A percentile compares a stretch with the other conserved stretches of the same genome.
Evolutionary conservation across 2,329 filamentous ascomycete species (phyloP).

Genomic region (Tolypocladium pustulatum): DNA sequence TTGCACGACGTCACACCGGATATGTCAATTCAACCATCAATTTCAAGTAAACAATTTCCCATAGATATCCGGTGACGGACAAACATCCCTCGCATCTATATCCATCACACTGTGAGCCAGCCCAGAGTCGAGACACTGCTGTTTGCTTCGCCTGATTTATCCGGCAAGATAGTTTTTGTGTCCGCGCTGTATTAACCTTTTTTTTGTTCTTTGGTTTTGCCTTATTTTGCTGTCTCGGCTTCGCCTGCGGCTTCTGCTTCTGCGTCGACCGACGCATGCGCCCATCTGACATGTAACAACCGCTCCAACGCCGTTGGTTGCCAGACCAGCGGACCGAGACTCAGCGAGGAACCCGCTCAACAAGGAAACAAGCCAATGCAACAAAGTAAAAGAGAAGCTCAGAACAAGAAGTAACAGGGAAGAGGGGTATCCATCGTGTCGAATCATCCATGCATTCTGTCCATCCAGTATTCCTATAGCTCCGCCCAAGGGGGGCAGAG

Average conservation of each 20-base stretch:
- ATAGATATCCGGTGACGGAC: slow-evolving; percentile 29
- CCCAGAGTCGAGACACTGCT: slow-evolving; percentile 12
- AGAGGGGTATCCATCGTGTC: slow-evolving; percentile 33
- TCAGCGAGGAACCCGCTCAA: slow-evolving; percentile 5
- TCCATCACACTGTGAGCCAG: slow-evolving; percentile 17
- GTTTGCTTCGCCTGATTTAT: slow-evolving; percentile 13
- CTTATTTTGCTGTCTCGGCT: neutral
- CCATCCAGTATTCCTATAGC: slow-evolving; percentile 21
- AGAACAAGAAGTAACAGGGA: slow-evolving; percentile 15
- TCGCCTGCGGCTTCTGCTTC: neutral
- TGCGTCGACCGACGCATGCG: neutral
- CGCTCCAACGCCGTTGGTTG: slow-evolving; percentile 4
- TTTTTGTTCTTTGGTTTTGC: slow-evolving; percentile 4
- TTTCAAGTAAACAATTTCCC: slow-evolving; percentile 2
- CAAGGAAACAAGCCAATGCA: slow-evolving; percentile 10
- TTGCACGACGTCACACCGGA: neutral
- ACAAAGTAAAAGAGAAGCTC: slow-evolving; percentile 10
- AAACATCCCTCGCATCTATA: slow-evolving; percentile 28
- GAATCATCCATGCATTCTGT: slow-evolving; percentile 34
- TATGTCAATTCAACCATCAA: slow-evolving; percentile 1
- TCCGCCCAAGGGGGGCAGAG: slow-evolving; percentile 3
- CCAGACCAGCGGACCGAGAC: slow-evolving; percentile 13
- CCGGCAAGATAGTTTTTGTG: slow-evolving; percentile 2
- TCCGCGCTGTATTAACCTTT: slow-evolving; percentile 6
- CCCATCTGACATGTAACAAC: neutral